phyloP scores from a whole-genome alignment of 179 eudicot genomes.

The Heliamphora pulchella region DNA sequence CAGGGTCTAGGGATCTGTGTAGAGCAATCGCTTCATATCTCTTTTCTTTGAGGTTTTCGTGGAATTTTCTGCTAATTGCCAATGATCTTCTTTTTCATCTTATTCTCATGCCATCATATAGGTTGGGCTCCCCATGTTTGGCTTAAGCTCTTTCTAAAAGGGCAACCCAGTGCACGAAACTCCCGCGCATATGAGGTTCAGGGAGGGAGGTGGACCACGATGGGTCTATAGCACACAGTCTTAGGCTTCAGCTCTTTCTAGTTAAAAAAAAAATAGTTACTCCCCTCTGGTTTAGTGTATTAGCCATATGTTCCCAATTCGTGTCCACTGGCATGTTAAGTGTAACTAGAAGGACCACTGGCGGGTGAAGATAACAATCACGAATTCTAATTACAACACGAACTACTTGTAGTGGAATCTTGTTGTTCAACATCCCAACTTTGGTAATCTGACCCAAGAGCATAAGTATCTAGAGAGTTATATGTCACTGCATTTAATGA shows the following conservation, averaged over 20 bases:
- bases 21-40: conserved; percentile 15
- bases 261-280: conserved; percentile 26
- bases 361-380: conserved; percentile 40
- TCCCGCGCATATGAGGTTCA: no score
- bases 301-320: conserved; percentile 38
- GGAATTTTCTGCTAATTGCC: neutral
- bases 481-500: neutral
- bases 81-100: neutral
- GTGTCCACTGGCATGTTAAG: conserved; percentile 40
- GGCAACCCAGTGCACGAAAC: no score
- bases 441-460: conserved; percentile 14
- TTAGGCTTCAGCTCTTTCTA: conserved; percentile 36
- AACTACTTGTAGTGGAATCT: conserved; percentile 16
- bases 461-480: conserved; percentile 31
- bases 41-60: neutral
- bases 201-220: no score
- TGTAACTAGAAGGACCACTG: conserved; percentile 38
- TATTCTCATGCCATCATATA: conserved; percentile 16
- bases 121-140: conserved; percentile 36
- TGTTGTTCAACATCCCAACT: conserved; percentile 14
- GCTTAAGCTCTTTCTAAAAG: conserved; percentile 31
- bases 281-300: conserved; percentile 34
- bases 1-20: conserved; percentile 30
- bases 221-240: no score
- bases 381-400: conserved; percentile 29